Base-by-base conservation (phyloP, 2,329 filamentous ascomycete species). In the Fusarium sp. region DNA sequence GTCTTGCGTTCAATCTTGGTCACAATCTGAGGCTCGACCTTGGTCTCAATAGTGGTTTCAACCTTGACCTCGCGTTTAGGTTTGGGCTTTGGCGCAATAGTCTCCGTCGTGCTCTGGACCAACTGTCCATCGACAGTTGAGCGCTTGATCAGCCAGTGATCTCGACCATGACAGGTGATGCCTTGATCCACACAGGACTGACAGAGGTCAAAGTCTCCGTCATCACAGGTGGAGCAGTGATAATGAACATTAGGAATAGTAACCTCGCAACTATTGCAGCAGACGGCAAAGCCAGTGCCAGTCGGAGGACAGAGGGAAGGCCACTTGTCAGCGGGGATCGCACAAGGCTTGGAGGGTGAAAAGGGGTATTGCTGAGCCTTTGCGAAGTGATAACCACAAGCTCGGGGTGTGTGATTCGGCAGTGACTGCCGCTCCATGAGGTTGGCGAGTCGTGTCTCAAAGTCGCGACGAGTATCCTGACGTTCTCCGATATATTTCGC, bases 101-200 rank as follows among this genome's bases (percentile, higher is more conserved):
- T 90, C 77, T 96, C 91, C 1, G 93, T 97, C 19, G 86, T 92
- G 81, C 93, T 97, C 76, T 87, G 92, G 65, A 92, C 84, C 53
- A 97, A 88, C 63, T 86, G 82, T 46, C 93, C 94, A 56, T 93
- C 84, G 70, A 88, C 83, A 61, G 97, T 86, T 62, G 86, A 87
- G 55, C 95, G 89, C 85, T 96, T 97, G 75, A 98, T 94, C 76
- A 99, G 82, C 93, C 93, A 97, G 78, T 99, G 95, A 62, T 87
- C 84, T 27, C 88, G 84, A 53, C 88, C 88, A 61, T 88, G 84
- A 80, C 96, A 99, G 36, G 90, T 85, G 54, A 90, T 82, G 62
- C 93, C 93, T 37, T 82, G 79, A 45, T 88, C 84, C 43, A 97
- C 86, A 71, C 95, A 99, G 6, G 80, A 76, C 63, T 88, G 84